Base-by-base conservation (phyloP, 805 yeast species). In the Ogataea paraovalis region DNA sequence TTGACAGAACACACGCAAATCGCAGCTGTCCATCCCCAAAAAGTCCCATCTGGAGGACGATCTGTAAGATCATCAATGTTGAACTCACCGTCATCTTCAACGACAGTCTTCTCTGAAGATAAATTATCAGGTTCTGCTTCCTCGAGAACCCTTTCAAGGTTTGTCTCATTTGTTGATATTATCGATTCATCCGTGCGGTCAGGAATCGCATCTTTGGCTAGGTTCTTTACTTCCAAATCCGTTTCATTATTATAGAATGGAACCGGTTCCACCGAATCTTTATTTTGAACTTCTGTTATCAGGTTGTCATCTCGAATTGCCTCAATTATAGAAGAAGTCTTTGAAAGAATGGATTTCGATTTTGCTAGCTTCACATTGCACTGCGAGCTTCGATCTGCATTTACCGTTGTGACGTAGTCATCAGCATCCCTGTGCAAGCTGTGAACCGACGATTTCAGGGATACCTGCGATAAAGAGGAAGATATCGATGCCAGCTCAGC, bases 1-100 rank as follows among this genome's bases (percentile, higher is more conserved):
- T 67, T 55, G 58, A 58, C 46, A 21, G 45, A 27, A 52, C 65
- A 41, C 49, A 59, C 66, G 65, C 72, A 56, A 58, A 34, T 23
- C 64, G 73, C 64, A 59, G 75, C 56, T 2, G 73, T 65, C 84
- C 84, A 80, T 1, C 79, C 82, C 58, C 68, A 69, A 20, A 61
- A 59, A 2, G 74, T 73, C 12, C 74, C 74, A 54, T 73, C 77
- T 4, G 77, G 76, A 1, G 76, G 74, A 19, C 52, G 44, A 47
- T 62, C 61, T 14, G 47, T 39, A 8, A 61, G 40, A 47, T 65
- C 68, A 27, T 50, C 51, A 12, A 27, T 43, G n/a, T 58, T 55
- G 48, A 64, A 72, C 3, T 64, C 55, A 30, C 69, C 72, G 36
- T 68, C 70, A 16, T 59, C 65, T 38, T 57, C 58, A 18, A 36